These are phyloP conservation scores for Phytophthora foliorum DNA, from an alignment of 352 stramenopile species.

Conservation along the genomic window DNA sequence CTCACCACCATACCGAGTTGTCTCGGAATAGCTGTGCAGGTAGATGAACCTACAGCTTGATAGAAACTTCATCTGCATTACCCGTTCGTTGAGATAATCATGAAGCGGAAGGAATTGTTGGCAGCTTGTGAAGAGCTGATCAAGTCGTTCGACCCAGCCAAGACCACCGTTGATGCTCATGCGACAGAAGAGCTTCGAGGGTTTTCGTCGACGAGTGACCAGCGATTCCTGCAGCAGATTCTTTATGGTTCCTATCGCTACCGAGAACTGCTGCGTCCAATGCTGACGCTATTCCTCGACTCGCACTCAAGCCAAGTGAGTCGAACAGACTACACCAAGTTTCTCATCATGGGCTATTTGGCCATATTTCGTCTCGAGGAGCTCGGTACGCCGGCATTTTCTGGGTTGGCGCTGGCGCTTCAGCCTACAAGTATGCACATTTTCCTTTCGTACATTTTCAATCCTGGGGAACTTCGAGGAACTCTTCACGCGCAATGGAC, in stretches of 20 bases:
- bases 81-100: constrained; percentile 15
- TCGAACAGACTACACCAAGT: constrained; percentile 91
- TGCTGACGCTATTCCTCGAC: constrained; percentile 88
- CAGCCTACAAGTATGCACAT: constrained; percentile 90
- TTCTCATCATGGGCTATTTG: constrained; percentile 92
- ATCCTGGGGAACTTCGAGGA: constrained; percentile 70
- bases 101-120: constrained; percentile 87
- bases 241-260: constrained; percentile 93
- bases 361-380: constrained; percentile 92
- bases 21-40: constrained; percentile 19
- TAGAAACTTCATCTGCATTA: not conserved
- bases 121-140: constrained; percentile 75
- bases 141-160: constrained; percentile 80
- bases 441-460: constrained; percentile 90
- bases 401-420: constrained; percentile 60
- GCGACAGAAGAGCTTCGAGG: constrained; percentile 69
- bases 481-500: constrained; percentile 85
- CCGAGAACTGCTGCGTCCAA: constrained; percentile 81
- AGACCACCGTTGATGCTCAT: constrained; percentile 82
- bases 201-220: constrained; percentile 47
- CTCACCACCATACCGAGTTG: not conserved
- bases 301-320: constrained; percentile 80
- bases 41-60: not conserved
- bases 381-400: constrained; percentile 77
- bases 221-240: constrained; percentile 87